Base-by-base conservation (phyloP, 2,329 filamentous ascomycete species). In the Paraphoma sp. region DNA sequence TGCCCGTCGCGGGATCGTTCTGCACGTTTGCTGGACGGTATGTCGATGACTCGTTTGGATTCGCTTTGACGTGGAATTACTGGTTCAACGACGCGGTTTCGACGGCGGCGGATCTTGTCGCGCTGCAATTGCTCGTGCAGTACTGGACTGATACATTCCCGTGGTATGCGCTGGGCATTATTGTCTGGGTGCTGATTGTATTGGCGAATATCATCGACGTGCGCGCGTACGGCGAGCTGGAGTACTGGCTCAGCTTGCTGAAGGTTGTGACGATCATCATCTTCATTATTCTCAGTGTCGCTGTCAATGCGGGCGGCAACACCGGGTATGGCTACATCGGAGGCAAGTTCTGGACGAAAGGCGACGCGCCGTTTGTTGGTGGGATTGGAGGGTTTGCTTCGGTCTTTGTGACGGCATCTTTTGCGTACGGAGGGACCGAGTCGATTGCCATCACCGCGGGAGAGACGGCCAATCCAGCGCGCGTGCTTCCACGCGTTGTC, bases 401-500 rank as follows among this genome's bases (percentile, higher is more conserved):
- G 56, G 88, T 91, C 57, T 90, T 92, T 66, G 89, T 92, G 45
- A 90, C 87, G 0, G 89, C 90, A 1, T 88, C 89, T 4, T 92
- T 92, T 67, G 65, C 89, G 49, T 92, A 91, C 68, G 85, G 88
- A 6, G 90, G 90, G 10, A 92, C 89, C 1, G 90, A 93, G 72
- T 82, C 92, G 10, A 88, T 92, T 47, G 90, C 90, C 51, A 84
- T 93, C 12, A 89, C 90, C 3, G 90, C 90, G 1, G 90, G 90
- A 31, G 90, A 93, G 74, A 90, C 90, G 1, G 86, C 84, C n/a
- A 92, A 92, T 69, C 90, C 90, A 3, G 84, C 89, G 55, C 91
- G 95, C 72, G 91, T 89, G 1, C 82, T 97, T 0, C 93, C 93
- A 0, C 92, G 88, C 0, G 93, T 93, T 11, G 87, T 96, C 69